phyloP scores from a whole-genome alignment of 768 basidiomycete species.

The Phaeotremella fagi region DNA sequence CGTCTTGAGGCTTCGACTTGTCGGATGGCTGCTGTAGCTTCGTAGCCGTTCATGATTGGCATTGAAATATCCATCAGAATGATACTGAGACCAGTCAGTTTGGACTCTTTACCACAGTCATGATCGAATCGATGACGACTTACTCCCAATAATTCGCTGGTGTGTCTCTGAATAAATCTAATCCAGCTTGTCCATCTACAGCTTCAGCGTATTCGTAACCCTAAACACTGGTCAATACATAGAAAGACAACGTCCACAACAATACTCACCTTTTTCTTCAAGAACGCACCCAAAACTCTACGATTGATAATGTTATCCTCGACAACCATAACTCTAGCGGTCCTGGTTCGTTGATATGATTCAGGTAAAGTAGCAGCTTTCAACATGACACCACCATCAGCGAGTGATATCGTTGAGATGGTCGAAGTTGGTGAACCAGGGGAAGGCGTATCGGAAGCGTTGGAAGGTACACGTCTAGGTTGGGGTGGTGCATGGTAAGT shows the following conservation, averaged over 20 bases:
- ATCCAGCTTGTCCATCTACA: slow-evolving; percentile 78
- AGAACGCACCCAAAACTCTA: slow-evolving; percentile 63
- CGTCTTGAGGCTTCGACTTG: slow-evolving; percentile 59
- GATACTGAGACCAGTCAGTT: slow-evolving; percentile 55
- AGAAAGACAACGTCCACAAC: not conserved
- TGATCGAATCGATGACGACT: slow-evolving; percentile 42
- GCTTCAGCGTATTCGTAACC: slow-evolving; percentile 74
- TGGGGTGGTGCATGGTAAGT: slow-evolving; percentile 45
- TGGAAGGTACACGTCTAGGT: slow-evolving; percentile 10
- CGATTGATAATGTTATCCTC: slow-evolving; percentile 87
- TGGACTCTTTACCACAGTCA: not conserved
- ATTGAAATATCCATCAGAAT: slow-evolving; percentile 86
- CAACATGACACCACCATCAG: slow-evolving; percentile 61
- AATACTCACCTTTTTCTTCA: slow-evolving; percentile 46
- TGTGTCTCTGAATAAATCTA: slow-evolving; percentile 60
- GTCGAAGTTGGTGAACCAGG: slow-evolving; percentile 45
- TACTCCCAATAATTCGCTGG: slow-evolving; percentile 80
- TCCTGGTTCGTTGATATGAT: slow-evolving; percentile 53
- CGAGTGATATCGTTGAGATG: slow-evolving; percentile 46
- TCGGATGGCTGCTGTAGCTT: slow-evolving; percentile 78
- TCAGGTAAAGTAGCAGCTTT: slow-evolving; percentile 59
- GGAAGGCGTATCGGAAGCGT: slow-evolving; percentile 20
- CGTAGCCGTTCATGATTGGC: slow-evolving; percentile 87
- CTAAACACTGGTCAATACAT: slow-evolving; percentile 42
- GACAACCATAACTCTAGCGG: slow-evolving; percentile 69